phyloP scores from a whole-genome alignment of 352 stramenopile species.

The Phytophthora uliginosa region DNA sequence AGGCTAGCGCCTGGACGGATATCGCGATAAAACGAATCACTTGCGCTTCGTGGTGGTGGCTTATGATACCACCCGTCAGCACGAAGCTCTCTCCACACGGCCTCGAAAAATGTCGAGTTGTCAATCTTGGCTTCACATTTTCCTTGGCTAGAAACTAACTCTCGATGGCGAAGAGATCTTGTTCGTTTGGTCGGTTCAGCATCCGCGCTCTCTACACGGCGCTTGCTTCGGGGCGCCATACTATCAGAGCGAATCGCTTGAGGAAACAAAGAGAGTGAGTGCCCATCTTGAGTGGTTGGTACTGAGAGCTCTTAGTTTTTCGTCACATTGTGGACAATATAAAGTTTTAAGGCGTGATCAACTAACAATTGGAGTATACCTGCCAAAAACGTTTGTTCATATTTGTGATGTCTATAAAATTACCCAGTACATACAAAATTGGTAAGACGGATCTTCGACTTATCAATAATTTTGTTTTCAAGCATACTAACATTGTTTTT shows the following conservation, averaged over 20 bases:
- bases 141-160: background rate
- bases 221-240: conserved; percentile 2
- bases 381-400: too few species aligned
- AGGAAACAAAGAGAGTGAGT: too few species aligned
- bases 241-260: background rate
- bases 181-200: background rate
- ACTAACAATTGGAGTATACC: too few species aligned
- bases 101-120: background rate
- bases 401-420: too few species aligned
- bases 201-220: background rate
- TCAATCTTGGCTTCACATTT: background rate
- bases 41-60: background rate
- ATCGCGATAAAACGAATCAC: conserved; percentile 3
- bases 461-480: too few species aligned
- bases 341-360: too few species aligned
- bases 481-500: too few species aligned
- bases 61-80: conserved; percentile 6
- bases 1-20: background rate
- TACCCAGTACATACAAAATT: too few species aligned
- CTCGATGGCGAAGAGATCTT: background rate
- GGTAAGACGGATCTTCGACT: too few species aligned
- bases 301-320: too few species aligned
- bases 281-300: too few species aligned
- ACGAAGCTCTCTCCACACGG: background rate
- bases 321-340: too few species aligned